phyloP scores from a whole-genome alignment of 176 grass and related monocot genomes.

The Coix lacrymajobi region DNA sequence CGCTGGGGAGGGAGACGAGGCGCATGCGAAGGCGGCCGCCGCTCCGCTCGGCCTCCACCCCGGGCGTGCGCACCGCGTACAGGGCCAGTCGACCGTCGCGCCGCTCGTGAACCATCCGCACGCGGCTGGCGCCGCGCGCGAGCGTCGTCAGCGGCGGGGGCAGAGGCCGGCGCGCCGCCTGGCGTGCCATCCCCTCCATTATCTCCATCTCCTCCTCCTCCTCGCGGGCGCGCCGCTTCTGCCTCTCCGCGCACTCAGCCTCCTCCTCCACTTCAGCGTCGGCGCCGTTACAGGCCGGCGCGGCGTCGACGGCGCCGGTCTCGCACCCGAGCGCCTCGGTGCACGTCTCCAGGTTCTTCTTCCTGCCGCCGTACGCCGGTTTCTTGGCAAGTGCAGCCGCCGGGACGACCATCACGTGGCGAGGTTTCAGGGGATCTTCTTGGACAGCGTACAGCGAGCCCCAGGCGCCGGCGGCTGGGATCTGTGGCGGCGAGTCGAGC shows the following conservation, averaged over 20 bases:
- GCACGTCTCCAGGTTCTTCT: conserved; percentile 57
- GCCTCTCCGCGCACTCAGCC: conserved; percentile 9
- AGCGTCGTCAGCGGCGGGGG: conserved; percentile 64
- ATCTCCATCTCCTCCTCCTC: conserved; percentile 24
- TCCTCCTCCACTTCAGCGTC: neutral
- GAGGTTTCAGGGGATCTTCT: neutral
- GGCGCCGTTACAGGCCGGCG: neutral
- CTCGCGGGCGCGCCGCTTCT: conserved; percentile 7
- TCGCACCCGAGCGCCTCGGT: conserved; percentile 84
- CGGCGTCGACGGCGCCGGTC: conserved; percentile 49
- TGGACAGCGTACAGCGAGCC: conserved; percentile 9
- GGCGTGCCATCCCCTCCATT: neutral
- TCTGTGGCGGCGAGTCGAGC: conserved; percentile 25
- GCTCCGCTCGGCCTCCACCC: conserved; percentile 51
- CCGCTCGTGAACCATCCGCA: conserved; percentile 50
- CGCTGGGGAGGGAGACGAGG: conserved; percentile 21
- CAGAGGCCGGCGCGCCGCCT: conserved; percentile 9
- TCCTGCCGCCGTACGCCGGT: conserved; percentile 28
- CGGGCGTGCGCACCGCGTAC: conserved; percentile 34
- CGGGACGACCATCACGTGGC: neutral
- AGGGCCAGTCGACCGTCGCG: conserved; percentile 58
- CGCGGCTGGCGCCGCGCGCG: conserved; percentile 15
- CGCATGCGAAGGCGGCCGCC: conserved; percentile 55
- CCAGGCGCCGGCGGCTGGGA: neutral
- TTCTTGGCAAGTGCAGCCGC: neutral